Base-by-base conservation (phyloP, 2,329 filamentous ascomycete species). In the Fragosphaeria purpurea region DNA sequence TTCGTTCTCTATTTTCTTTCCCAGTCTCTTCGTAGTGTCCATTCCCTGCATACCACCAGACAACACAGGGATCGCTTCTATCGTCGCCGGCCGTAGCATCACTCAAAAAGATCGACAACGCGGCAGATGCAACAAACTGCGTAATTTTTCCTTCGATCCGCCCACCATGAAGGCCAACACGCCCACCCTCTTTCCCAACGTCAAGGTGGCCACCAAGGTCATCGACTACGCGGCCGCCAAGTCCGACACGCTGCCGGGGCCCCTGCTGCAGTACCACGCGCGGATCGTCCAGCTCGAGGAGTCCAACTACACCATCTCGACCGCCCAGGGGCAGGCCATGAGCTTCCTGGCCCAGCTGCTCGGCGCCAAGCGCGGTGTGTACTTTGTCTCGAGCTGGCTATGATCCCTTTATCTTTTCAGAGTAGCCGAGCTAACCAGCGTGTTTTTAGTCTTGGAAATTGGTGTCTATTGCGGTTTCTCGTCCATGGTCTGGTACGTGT, bases 381-480 rank as follows among this genome's bases (percentile, higher is more conserved):
- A 47, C 37, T 4, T 7, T 2, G 35, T 37, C 35, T 37, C 7
- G 3, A 22, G 22, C 22, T 2, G 22, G 22, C 22, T 22, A 22
- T 22, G 22, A 22, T 22, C 22, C 22, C 22, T 22, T 22, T 22
- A 22, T 22, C 22, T 22, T 22, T 22, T 22, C 22, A 22, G 22
- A 22, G 22, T 22, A 22, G 22, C 22, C 22, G 22, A 22, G 22
- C 22, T 22, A 22, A 22, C 22, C 22, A 22, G 22, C 22, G 22
- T n/a, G 1, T 12, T 35, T 39, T n/a, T 30, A 74, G 71, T 75
- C 12, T 67, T 75, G 47, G 73, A 75, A 53, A 65, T 75, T 38
- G 73, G 73, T 41, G 70, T 74, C 50, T 75, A 70, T 52, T 63
- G 71, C 30, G 72, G 73, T 41, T 74, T 72, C 60, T 75, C 72